Percentiles rank a stretch among this genome's conserved stretches.
Evolutionary conservation across 1,284 basidiomycete genomes (phyloP).

Genomic region (Moesziomyces parantarcticus): DNA sequence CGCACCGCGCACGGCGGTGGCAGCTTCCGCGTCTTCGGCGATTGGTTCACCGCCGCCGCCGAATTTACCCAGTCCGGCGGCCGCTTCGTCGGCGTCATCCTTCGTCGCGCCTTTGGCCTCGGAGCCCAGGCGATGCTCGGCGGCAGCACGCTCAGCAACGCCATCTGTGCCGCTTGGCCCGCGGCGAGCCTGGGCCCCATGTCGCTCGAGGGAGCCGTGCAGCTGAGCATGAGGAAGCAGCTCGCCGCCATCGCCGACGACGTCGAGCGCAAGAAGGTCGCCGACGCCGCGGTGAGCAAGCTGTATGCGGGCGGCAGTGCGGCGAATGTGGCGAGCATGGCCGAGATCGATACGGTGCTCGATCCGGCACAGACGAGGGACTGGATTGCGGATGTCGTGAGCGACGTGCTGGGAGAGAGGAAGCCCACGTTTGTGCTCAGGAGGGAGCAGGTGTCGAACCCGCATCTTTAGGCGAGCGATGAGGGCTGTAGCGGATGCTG

Average conservation of each 20-base stretch:
- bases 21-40: slow-evolving; percentile 47
- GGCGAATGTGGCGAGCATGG: slow-evolving; percentile 40
- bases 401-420: slow-evolving; percentile 21
- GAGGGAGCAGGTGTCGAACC: slow-evolving; percentile 1
- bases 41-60: slow-evolving; percentile 43
- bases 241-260: slow-evolving; percentile 30
- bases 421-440: slow-evolving; percentile 14
- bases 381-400: slow-evolving; percentile 27
- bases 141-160: slow-evolving; percentile 38
- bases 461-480: slow-evolving; percentile 11
- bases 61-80: slow-evolving; percentile 39
- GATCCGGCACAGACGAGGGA: slow-evolving; percentile 52
- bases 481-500: too few species aligned
- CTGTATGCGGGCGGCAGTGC: slow-evolving; percentile 45
- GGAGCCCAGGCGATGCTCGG: slow-evolving; percentile 53
- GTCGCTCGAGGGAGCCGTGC: slow-evolving; percentile 52
- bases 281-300: slow-evolving; percentile 25
- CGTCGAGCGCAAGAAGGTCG: slow-evolving; percentile 22
- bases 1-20: slow-evolving; percentile 18
- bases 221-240: slow-evolving; percentile 49
- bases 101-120: slow-evolving; percentile 49
- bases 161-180: slow-evolving; percentile 47
- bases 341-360: slow-evolving; percentile 54
- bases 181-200: slow-evolving; percentile 37
- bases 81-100: slow-evolving; percentile 30